Conservation (phyloP, 345 rosid species). For the Physaria fendleri region DNA sequence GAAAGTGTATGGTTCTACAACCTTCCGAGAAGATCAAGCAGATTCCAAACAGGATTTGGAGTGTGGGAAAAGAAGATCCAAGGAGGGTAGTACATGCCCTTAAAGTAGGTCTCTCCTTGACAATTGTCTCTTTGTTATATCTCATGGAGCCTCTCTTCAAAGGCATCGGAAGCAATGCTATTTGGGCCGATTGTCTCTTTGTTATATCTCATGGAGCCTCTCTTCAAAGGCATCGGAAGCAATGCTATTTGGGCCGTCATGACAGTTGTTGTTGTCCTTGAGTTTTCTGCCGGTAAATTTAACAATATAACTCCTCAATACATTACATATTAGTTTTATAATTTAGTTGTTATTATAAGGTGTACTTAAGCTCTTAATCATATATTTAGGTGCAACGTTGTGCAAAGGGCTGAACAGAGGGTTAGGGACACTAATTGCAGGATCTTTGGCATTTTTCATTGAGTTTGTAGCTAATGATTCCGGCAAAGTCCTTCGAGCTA, state of each 20-base stretch:
- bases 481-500: slow-evolving; percentile 48
- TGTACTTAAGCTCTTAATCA: not conserved
- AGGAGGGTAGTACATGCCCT: slow-evolving; percentile 67
- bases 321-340: not conserved
- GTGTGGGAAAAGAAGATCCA: slow-evolving; percentile 68
- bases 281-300: slow-evolving; percentile 64
- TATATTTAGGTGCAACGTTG: slow-evolving; percentile 66
- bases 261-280: slow-evolving; percentile 89
- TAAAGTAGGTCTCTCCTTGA: slow-evolving; percentile 68
- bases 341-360: not conserved
- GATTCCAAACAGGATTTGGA: slow-evolving; percentile 38
- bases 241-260: slow-evolving; percentile 84
- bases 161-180: slow-evolving; percentile 55
- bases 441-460: slow-evolving; percentile 59
- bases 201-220: slow-evolving; percentile 55
- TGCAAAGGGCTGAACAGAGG: slow-evolving; percentile 85
- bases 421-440: slow-evolving; percentile 65
- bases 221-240: slow-evolving; percentile 54
- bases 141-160: slow-evolving; percentile 58
- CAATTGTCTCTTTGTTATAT: slow-evolving; percentile 68
- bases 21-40: slow-evolving; percentile 31
- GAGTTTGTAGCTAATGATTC: slow-evolving; percentile 53
- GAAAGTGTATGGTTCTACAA: slow-evolving; percentile 26
- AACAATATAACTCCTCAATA: not conserved
- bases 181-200: slow-evolving; percentile 86